phyloP scores from a whole-genome alignment of 2,329 filamentous ascomycete species.

The Clarireedia hainanense region DNA sequence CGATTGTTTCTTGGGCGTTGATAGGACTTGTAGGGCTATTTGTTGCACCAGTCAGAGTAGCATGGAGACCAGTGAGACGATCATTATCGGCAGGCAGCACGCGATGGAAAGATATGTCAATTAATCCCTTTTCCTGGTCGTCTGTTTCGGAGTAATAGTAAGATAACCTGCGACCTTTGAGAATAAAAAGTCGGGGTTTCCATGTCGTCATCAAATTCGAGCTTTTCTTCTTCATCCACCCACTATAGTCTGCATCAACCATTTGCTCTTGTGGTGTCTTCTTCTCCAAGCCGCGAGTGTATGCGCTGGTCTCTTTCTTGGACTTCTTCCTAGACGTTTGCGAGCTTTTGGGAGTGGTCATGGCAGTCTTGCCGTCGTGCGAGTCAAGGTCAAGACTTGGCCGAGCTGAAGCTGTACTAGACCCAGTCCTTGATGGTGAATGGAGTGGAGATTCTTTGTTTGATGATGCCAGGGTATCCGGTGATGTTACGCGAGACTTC shows the following conservation, averaged over 20 bases:
- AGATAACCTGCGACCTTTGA: conserved; percentile 81
- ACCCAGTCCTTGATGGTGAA: conserved; percentile 70
- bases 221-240: conserved; percentile 99
- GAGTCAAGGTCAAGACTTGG: conserved; percentile 75
- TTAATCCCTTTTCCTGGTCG: conserved; percentile 86
- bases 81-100: conserved; percentile 94
- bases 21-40: conserved; percentile 48
- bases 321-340: conserved; percentile 56
- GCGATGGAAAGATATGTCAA: conserved; percentile 95
- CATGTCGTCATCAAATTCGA: conserved; percentile 94
- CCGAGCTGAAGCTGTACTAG: conserved; percentile 58
- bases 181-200: conserved; percentile 93
- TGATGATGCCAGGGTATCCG: conserved; percentile 36
- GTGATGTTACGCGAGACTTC: conserved; percentile 42
- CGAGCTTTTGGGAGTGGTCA: conserved; percentile 39
- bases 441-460: conserved; percentile 45
- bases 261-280: conserved; percentile 79
- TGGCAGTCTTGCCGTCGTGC: conserved; percentile 52
- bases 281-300: conserved; percentile 77
- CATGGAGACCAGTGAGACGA: conserved; percentile 80
- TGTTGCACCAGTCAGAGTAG: conserved; percentile 82
- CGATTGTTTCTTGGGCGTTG: conserved; percentile 39
- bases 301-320: conserved; percentile 94
- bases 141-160: conserved; percentile 97
- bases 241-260: conserved; percentile 80